These are phyloP conservation scores for Aulographum hederae DNA, from an alignment of 2,329 filamentous ascomycete species.

Conservation along the genomic window DNA sequence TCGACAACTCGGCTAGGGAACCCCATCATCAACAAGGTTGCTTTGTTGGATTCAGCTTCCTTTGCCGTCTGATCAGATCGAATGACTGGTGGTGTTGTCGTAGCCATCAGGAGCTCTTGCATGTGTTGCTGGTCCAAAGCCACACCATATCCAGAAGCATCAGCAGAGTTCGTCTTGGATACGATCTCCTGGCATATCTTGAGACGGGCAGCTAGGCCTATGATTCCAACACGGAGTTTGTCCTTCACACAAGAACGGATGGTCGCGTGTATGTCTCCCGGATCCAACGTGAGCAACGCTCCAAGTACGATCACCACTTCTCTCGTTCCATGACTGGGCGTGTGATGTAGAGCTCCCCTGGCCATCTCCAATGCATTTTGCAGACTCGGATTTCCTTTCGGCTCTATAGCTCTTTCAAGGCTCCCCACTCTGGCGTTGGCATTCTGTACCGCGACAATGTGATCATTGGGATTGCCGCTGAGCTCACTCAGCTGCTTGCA, in stretches of 20 bases:
- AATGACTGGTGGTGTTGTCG: constrained; percentile 78
- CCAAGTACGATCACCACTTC: constrained; percentile 88
- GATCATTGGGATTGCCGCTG: constrained; percentile 77
- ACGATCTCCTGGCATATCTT: constrained; percentile 85
- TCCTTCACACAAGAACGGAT: constrained; percentile 63
- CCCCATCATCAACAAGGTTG: constrained; percentile 80
- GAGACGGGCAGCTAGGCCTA: constrained; percentile 80
- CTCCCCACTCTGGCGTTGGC: constrained; percentile 55
- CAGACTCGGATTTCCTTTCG: constrained; percentile 35
- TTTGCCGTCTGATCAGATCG: constrained; percentile 37
- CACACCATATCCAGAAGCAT: constrained; percentile 59
- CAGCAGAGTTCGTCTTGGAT: constrained; percentile 67
- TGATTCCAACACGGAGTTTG: constrained; percentile 70
- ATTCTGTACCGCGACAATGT: constrained; percentile 56
- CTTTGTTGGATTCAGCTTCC: constrained; percentile 17
- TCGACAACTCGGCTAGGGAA: constrained; percentile 79
- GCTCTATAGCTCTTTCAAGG: too few relatives aligned
- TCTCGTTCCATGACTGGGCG: constrained; percentile 79
- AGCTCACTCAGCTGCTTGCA: constrained; percentile 75
- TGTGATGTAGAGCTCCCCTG: constrained; percentile 77
- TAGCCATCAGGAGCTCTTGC: constrained; percentile 68
- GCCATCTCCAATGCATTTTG: constrained; percentile 97
- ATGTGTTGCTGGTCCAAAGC: constrained; percentile 79
- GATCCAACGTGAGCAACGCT: constrained; percentile 75
- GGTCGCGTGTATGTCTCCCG: constrained; percentile 87